A percentile compares a stretch with the other conserved stretches of the same genome.
Evolutionary conservation across 208 protist genomes (phyloP).

Genomic region (Leishmania martiniquensis): DNA sequence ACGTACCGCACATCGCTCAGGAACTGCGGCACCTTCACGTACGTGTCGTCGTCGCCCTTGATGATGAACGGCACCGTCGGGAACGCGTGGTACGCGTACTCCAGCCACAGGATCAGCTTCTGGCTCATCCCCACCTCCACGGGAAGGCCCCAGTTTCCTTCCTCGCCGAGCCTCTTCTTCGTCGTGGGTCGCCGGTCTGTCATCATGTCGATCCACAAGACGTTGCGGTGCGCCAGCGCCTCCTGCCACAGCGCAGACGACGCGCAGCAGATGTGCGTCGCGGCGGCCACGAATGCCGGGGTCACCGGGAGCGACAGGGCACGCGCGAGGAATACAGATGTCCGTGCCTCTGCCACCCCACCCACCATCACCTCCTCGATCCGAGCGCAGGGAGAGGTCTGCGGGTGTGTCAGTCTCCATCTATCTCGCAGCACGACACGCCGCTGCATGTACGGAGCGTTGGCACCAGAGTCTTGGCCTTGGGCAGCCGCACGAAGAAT

Average conservation of each 20-base stretch:
- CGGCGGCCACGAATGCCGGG: slow-evolving; percentile 11
- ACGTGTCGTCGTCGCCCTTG: slow-evolving; percentile 66
- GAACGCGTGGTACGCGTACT: slow-evolving; percentile 43
- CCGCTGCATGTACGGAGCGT: too few relatives aligned
- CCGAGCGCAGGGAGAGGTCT: too few relatives aligned
- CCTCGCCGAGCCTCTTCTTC: slow-evolving; percentile 23
- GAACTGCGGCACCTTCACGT: slow-evolving; percentile 58
- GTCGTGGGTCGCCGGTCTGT: slow-evolving; percentile 37
- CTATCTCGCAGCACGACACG: too few relatives aligned
- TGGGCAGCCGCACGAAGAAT: too few relatives aligned
- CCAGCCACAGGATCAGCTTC: slow-evolving; percentile 50
- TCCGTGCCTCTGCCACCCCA: too few relatives aligned
- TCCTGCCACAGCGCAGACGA: slow-evolving; percentile 41
- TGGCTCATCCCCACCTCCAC: slow-evolving; percentile 44
- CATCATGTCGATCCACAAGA: slow-evolving; percentile 37
- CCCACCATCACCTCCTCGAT: too few relatives aligned
- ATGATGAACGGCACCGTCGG: slow-evolving; percentile 38
- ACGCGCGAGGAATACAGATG: neutral
- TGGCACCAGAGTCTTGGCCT: too few relatives aligned
- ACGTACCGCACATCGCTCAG: slow-evolving; percentile 36
- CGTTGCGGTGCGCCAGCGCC: slow-evolving; percentile 38
- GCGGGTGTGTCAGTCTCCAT: too few relatives aligned
- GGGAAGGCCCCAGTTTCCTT: slow-evolving; percentile 34
- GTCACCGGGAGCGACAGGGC: slow-evolving; percentile 16
- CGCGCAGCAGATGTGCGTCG: slow-evolving; percentile 20